phyloP scores from a whole-genome alignment of 441 rosid species.

The Cnidoscolus chayamansa region DNA sequence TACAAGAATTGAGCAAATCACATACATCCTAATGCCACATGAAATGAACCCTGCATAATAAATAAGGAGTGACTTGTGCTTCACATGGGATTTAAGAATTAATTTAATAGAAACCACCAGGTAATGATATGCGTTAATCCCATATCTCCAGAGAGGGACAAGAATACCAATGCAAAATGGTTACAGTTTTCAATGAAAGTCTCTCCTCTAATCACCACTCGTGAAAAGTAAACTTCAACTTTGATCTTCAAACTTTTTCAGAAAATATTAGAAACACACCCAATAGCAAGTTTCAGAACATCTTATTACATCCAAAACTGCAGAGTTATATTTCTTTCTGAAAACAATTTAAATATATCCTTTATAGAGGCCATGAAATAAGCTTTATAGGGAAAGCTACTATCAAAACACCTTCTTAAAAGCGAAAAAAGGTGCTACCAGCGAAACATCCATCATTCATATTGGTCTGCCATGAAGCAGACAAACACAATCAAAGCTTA shows the following conservation, averaged over 20 bases:
- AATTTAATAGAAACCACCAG: background rate
- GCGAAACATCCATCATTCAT: slow-evolving; percentile 25
- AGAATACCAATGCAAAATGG: no score
- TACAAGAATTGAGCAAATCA: background rate
- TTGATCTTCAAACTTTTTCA: background rate
- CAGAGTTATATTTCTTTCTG: background rate
- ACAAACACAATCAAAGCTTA: slow-evolving; percentile 27
- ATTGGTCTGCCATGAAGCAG: slow-evolving; percentile 47
- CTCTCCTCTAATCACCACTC: background rate
- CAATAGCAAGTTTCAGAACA: background rate
- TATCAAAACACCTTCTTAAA: slow-evolving; percentile 27
- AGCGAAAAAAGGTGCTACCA: slow-evolving; percentile 31
- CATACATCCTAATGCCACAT: background rate
- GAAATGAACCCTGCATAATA: background rate
- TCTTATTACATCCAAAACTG: background rate
- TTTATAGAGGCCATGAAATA: background rate
- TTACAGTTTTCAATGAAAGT: no score
- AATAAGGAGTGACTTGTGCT: background rate
- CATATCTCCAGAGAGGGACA: no score
- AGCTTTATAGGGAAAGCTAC: slow-evolving; percentile 30
- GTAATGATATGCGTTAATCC: no score
- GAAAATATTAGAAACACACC: background rate
- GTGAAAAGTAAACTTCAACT: background rate
- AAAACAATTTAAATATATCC: background rate
- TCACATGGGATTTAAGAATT: background rate